Base-by-base conservation (phyloP, 768 basidiomycete genomes). In the Kockovaella imperatae region DNA sequence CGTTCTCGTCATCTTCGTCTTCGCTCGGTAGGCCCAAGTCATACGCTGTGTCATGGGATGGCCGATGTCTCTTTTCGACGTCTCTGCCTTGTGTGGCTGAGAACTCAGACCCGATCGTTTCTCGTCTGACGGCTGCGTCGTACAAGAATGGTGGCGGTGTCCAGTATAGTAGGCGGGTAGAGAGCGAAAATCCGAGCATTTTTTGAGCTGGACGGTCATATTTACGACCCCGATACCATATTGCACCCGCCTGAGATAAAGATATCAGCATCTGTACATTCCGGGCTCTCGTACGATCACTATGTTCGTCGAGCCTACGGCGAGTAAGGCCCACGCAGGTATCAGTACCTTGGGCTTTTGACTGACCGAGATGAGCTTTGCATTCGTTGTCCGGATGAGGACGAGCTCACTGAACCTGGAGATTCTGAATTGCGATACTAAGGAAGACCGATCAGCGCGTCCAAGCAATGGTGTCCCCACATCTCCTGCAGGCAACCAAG, bases 101-200 rank as follows among this genome's bases (percentile, higher is more conserved):
- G 8, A 8, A 18, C 25, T 42, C n/a, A n/a, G n/a, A n/a, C n/a
- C 10, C 29, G 21, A 17, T 38, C 26, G 2, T 35, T n/a, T 5
- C 26, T 31, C 17, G 57, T 24, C 18, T 52, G 55, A 13, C 45
- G 17, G 30, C n/a, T n/a, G n/a, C n/a, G n/a, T n/a, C n/a, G n/a
- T 62, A 65, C 38, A 36, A 59, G 21, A 17, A 18, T 4, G 63
- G 60, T 18, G 45, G 38, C 14, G 42, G 53, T 6, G 24, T 41
- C 46, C 45, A 57, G 42, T 49, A 60, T 6, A 62, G 34, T 0
- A 57, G 14, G 13, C 63, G 31, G 5, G 42, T 39, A 7, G 57
- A 50, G 17, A 47, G 55, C 31, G 56, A 42, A 47, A 65, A 65
- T 41, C 54, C 59, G 56, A n/a, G n/a, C n/a, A n/a, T 29, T 43